phyloP scores from a whole-genome alignment of 108 stramenopile genomes.

The Skeletonema tropicum region DNA sequence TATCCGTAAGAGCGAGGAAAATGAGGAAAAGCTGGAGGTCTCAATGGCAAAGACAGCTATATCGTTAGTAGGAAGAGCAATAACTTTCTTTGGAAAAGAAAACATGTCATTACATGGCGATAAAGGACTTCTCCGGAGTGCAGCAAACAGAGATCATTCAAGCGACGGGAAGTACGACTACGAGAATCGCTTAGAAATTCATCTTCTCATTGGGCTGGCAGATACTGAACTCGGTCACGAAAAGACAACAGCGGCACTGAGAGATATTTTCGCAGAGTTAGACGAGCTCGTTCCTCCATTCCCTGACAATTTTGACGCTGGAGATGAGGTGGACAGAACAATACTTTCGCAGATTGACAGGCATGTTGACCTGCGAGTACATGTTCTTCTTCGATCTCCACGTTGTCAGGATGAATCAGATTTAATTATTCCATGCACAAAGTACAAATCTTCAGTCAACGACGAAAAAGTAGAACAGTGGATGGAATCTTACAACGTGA shows the following conservation, averaged over 20 bases:
- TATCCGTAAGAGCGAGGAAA: neutral
- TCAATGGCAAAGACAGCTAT: slow-evolving; percentile 28
- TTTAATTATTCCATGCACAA: slow-evolving; percentile 19
- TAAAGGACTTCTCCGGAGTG: slow-evolving; percentile 6
- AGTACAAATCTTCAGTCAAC: neutral
- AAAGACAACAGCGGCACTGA: slow-evolving; percentile 26
- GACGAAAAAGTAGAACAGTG: slow-evolving; percentile 19
- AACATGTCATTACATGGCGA: slow-evolving; percentile 8
- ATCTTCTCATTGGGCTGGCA: slow-evolving; percentile 30
- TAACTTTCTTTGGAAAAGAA: slow-evolving; percentile 35
- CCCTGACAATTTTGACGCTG: slow-evolving; percentile 18
- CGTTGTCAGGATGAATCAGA: slow-evolving; percentile 8
- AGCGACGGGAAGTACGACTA: slow-evolving; percentile 30
- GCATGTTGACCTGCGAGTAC: slow-evolving; percentile 37
- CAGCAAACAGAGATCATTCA: neutral
- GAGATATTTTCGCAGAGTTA: slow-evolving; percentile 27
- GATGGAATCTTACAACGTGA: slow-evolving; percentile 25
- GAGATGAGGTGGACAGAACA: slow-evolving; percentile 2
- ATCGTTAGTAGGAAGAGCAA: slow-evolving; percentile 38
- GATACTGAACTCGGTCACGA: slow-evolving; percentile 27
- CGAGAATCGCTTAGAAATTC: slow-evolving; percentile 41
- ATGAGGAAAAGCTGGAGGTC: slow-evolving; percentile 23
- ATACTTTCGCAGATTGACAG: slow-evolving; percentile 20
- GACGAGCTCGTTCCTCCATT: slow-evolving; percentile 45
- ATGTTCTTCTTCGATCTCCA: slow-evolving; percentile 30